Evolutionary conservation across 208 protist species (phyloP).

Genomic region (Herpetomonas samuelpessoai): DNA sequence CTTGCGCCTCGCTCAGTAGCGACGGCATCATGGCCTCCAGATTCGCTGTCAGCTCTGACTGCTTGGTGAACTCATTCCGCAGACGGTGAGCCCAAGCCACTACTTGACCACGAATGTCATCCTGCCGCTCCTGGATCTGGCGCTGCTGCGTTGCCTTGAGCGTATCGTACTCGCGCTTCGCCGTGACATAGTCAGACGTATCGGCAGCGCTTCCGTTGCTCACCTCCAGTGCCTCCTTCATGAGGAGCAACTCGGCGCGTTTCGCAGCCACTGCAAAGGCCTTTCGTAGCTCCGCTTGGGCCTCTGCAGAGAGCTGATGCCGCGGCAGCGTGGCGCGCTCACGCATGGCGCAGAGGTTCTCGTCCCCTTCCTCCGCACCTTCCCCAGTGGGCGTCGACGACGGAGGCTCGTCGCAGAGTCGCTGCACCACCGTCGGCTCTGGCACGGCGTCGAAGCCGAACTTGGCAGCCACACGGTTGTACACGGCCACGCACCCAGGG

Average conservation of each 20-base stretch:
- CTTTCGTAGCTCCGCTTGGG: slow-evolving; percentile 42
- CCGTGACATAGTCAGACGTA: slow-evolving; percentile 47
- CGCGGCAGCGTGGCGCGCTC: slow-evolving; percentile 23
- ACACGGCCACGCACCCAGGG: slow-evolving; percentile 66
- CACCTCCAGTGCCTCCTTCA: slow-evolving; percentile 79
- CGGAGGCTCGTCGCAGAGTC: neutral
- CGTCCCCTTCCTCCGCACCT: slow-evolving; percentile 21
- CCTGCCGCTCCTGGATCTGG: slow-evolving; percentile 37
- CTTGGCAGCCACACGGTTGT: slow-evolving; percentile 71
- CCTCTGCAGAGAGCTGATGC: slow-evolving; percentile 46
- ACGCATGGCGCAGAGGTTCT: slow-evolving; percentile 6
- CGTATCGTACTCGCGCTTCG: slow-evolving; percentile 39
- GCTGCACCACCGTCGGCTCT: slow-evolving; percentile 3
- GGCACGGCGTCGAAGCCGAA: slow-evolving; percentile 43
- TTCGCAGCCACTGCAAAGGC: slow-evolving; percentile 42
- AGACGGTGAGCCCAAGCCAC: slow-evolving; percentile 44
- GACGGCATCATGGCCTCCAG: slow-evolving; percentile 69
- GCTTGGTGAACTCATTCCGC: slow-evolving; percentile 45
- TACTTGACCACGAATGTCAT: slow-evolving; percentile 35
- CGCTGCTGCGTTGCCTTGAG: slow-evolving; percentile 31
- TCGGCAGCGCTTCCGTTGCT: slow-evolving; percentile 41
- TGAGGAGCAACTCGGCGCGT: slow-evolving; percentile 59
- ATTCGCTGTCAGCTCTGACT: slow-evolving; percentile 59
- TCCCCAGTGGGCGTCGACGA: neutral
- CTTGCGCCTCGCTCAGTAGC: slow-evolving; percentile 68